Percentiles rank a stretch among this genome's conserved stretches.
Evolutionary conservation across 2,329 filamentous ascomycete species (phyloP).

Genomic region (Westerdykella sp.): DNA sequence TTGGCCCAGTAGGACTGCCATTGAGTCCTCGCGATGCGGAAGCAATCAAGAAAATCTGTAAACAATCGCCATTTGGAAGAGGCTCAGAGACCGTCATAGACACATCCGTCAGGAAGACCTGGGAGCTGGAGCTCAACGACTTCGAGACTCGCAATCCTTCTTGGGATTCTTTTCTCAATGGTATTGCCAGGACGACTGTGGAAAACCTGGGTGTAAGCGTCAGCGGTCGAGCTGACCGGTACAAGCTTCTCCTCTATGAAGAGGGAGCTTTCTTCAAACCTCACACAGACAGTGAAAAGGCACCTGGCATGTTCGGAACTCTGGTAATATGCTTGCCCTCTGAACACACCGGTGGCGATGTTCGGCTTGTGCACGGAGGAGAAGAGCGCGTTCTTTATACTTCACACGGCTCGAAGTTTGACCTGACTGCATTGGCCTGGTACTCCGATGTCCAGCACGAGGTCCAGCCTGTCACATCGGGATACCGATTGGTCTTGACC

Average conservation of each 20-base stretch:
- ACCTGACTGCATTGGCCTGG: constrained; percentile 28
- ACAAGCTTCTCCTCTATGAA: constrained; percentile 45
- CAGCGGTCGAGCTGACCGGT: constrained; percentile 7
- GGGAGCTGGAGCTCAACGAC: constrained; percentile 21
- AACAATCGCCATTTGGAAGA: constrained; percentile 26
- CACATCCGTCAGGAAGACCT: constrained; percentile 23
- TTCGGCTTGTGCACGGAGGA: constrained; percentile 39
- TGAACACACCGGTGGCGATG: constrained; percentile 43
- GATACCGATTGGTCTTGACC: constrained; percentile 47
- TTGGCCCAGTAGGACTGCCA: constrained; percentile 8
- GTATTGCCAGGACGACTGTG: constrained; percentile 7
- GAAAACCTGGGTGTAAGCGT: constrained; percentile 11
- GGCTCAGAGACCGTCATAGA: constrained; percentile 27
- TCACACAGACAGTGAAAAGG: constrained; percentile 40
- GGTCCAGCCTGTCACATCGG: constrained; percentile 40
- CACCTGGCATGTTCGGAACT: constrained; percentile 46
- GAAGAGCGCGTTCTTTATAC: constrained; percentile 10
- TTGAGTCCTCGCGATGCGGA: constrained; percentile 7
- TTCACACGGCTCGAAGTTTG: constrained; percentile 17
- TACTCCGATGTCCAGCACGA: constrained; percentile 51
- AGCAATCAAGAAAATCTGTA: constrained; percentile 8
- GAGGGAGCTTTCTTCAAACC: constrained; percentile 47
- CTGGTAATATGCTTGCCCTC: constrained; percentile 47
- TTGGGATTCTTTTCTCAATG: constrained; percentile 16
- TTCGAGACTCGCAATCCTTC: constrained; percentile 17